These are phyloP conservation scores for Entrophospora sp. DNA, from an alignment of 192 early-diverging fungal species.

Conservation along the genomic window DNA sequence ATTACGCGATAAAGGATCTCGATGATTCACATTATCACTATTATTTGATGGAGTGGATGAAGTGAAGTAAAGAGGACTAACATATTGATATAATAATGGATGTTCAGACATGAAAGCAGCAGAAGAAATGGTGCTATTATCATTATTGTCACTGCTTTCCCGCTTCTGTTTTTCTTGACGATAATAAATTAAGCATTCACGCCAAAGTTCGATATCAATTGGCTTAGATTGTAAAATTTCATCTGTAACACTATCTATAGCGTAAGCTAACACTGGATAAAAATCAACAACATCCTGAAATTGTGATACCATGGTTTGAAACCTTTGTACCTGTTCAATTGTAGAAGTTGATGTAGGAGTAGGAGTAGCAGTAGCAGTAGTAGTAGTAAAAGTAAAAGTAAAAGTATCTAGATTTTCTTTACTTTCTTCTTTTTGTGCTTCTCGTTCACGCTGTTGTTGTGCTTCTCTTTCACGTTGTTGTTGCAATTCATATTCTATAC, in stretches of 20 bases:
- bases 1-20: too few relatives aligned
- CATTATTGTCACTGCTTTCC: neutral
- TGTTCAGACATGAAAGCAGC: too few relatives aligned
- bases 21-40: too few relatives aligned
- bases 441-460: too few relatives aligned
- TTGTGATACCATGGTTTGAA: conserved; percentile 20
- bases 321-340: neutral
- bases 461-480: too few relatives aligned
- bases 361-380: neutral
- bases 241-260: conserved; percentile 20
- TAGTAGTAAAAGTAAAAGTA: neutral
- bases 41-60: too few relatives aligned
- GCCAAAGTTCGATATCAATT: conserved; percentile 15
- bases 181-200: conserved; percentile 10
- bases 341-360: neutral
- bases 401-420: too few relatives aligned
- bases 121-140: neutral
- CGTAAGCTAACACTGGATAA: conserved; percentile 17
- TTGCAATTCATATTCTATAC: too few relatives aligned
- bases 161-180: neutral
- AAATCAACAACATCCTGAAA: conserved; percentile 13
- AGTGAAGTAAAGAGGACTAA: too few relatives aligned
- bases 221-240: conserved; percentile 5
- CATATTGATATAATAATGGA: too few relatives aligned
- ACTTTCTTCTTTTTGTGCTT: too few relatives aligned